Conservation (phyloP, 257 asterid species). For the Pogostemon cablin region DNA sequence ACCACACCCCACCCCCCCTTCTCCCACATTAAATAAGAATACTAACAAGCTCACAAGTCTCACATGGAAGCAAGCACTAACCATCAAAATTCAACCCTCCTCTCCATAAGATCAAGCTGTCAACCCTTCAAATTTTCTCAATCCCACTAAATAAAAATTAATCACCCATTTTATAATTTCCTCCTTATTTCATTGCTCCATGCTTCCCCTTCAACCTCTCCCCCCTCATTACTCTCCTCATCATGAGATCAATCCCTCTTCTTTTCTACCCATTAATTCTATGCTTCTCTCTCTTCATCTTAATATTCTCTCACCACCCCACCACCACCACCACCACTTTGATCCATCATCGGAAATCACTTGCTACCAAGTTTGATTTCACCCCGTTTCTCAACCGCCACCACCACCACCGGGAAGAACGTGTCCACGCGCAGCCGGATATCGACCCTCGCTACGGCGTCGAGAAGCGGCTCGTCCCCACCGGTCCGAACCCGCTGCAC, state of each 20-base stretch:
- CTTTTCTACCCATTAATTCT: slow-evolving; percentile 38
- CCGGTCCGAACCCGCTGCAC: slow-evolving; percentile 89
- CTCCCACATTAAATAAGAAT: slow-evolving; percentile 41
- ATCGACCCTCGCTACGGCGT: slow-evolving; percentile 73
- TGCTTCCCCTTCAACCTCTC: slow-evolving; percentile 62
- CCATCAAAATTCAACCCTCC: slow-evolving; percentile 47
- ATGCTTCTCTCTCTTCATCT: slow-evolving; percentile 47
- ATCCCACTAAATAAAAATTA: slow-evolving; percentile 38
- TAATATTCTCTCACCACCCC: slow-evolving; percentile 49
- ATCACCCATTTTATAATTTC: slow-evolving; percentile 11
- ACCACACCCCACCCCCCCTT: not conserved
- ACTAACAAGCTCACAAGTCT: slow-evolving; percentile 54
- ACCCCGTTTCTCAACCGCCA: slow-evolving; percentile 49
- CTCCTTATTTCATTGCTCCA: slow-evolving; percentile 56
- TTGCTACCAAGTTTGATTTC: slow-evolving; percentile 61
- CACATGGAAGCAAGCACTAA: slow-evolving; percentile 58
- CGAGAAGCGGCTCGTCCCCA: slow-evolving; percentile 75
- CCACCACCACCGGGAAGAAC: slow-evolving; percentile 35
- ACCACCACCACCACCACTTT: slow-evolving; percentile 5
- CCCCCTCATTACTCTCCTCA: slow-evolving; percentile 42
- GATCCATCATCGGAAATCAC: slow-evolving; percentile 49
- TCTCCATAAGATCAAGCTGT: slow-evolving; percentile 49
- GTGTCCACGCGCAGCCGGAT: not conserved
- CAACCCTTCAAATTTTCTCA: slow-evolving; percentile 54
- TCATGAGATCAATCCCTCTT: slow-evolving; percentile 45